Conservation (phyloP, 2,329 filamentous ascomycete genomes). For the Torrubiella hemipterigena region DNA sequence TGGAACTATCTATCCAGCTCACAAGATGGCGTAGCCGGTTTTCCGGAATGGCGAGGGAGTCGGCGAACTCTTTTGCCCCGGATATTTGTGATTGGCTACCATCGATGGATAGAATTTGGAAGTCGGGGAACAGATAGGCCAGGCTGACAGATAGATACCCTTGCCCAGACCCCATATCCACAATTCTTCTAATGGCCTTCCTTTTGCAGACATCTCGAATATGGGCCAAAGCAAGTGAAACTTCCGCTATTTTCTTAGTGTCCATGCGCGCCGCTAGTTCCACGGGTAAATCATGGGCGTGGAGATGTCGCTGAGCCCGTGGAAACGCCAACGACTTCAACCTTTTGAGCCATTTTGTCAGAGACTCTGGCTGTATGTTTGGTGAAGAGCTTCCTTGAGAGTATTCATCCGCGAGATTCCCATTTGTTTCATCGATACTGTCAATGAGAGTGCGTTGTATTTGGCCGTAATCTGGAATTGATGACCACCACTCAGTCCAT, state of each 20-base stretch:
- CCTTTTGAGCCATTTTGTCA: slow-evolving; percentile 12
- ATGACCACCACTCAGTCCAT: slow-evolving; percentile 18
- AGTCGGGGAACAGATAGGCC: slow-evolving; percentile 14
- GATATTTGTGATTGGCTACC: slow-evolving; percentile 17
- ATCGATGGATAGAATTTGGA: slow-evolving; percentile 17
- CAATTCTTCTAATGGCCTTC: slow-evolving; percentile 13
- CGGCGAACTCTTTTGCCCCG: slow-evolving; percentile 13
- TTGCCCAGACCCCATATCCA: slow-evolving; percentile 16
- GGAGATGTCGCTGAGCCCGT: slow-evolving; percentile 10
- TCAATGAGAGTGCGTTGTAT: slow-evolving; percentile 18
- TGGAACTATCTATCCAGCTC: slow-evolving; percentile 16
- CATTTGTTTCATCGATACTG: slow-evolving; percentile 11
- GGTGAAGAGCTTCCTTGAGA: too few species aligned
- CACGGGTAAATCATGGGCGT: slow-evolving; percentile 9
- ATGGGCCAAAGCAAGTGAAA: slow-evolving; percentile 14
- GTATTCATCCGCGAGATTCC: neutral
- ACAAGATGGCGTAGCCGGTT: slow-evolving; percentile 12
- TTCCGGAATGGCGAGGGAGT: slow-evolving; percentile 11
- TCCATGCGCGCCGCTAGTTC: slow-evolving; percentile 15
- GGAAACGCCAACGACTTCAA: slow-evolving; percentile 13
- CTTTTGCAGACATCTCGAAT: slow-evolving; percentile 12
- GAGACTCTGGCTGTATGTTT: slow-evolving; percentile 9
- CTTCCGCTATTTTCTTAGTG: slow-evolving; percentile 17
- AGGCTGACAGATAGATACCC: slow-evolving; percentile 18
- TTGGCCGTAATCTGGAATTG: slow-evolving; percentile 15